A percentile compares a stretch with the other conserved stretches of the same genome.
Evolutionary conservation across 2,329 filamentous ascomycete species (phyloP).

Genomic region (Aspergillus sergii): DNA sequence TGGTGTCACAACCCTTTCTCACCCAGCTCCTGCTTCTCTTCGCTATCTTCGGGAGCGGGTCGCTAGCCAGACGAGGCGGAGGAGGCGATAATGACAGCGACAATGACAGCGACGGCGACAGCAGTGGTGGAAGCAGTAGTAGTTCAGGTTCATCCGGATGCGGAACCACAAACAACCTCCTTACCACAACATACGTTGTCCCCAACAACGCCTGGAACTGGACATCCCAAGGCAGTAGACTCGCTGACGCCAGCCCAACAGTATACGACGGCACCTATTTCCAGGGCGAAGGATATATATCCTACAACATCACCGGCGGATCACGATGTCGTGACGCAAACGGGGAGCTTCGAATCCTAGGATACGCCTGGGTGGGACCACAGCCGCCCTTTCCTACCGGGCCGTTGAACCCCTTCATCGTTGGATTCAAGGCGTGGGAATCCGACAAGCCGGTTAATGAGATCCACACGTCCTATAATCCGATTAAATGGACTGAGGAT

Average conservation of each 20-base stretch:
- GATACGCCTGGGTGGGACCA: slow-evolving; percentile 7
- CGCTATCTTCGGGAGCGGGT: not conserved
- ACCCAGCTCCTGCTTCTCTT: not conserved
- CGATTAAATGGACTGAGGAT: not conserved
- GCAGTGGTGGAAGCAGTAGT: too few relatives aligned
- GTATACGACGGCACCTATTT: slow-evolving; percentile 7
- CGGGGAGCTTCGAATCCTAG: not conserved
- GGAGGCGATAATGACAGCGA: not conserved
- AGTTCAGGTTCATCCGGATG: not conserved
- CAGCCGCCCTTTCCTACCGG: slow-evolving; percentile 3
- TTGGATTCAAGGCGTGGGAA: slow-evolving; percentile 8
- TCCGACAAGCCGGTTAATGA: not conserved
- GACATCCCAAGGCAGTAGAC: not conserved
- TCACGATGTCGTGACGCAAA: not conserved
- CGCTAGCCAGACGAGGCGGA: not conserved
- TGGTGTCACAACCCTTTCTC: not conserved
- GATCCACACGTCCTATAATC: not conserved
- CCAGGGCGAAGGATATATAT: slow-evolving; percentile 1
- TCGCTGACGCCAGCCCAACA: not conserved
- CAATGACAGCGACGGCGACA: not conserved
- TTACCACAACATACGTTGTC: not conserved
- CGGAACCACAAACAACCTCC: not conserved
- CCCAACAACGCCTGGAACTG: not conserved
- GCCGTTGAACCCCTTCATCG: not conserved
- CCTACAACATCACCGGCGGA: not conserved